phyloP scores from a whole-genome alignment of 1,284 basidiomycete genomes.

The Ustilago trichophora region DNA sequence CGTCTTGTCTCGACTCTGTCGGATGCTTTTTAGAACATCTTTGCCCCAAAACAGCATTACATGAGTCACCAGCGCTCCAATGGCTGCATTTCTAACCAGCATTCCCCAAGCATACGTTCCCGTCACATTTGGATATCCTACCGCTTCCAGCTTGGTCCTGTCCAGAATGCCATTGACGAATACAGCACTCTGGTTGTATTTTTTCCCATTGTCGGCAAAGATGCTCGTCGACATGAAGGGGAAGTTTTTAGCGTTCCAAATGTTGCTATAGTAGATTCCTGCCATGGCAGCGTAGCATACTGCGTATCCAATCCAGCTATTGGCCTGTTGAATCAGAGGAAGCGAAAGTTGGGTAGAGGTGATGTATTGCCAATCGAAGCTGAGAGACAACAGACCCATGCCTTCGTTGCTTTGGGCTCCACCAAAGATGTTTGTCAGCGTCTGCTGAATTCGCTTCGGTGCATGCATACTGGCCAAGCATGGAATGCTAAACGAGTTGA shows the following conservation, averaged over 20 bases:
- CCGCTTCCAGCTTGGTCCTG: constrained; percentile 42
- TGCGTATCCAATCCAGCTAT: constrained; percentile 49
- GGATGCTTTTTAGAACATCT: constrained; percentile 68
- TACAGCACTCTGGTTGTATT: constrained; percentile 69
- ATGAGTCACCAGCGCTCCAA: constrained; percentile 74
- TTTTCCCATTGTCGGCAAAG: constrained; percentile 18
- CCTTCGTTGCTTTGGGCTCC: constrained; percentile 40
- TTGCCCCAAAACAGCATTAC: constrained; percentile 69
- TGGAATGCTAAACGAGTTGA: constrained; percentile 62
- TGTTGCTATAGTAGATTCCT: constrained; percentile 58
- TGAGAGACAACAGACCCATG: constrained; percentile 33
- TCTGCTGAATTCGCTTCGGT: constrained; percentile 4
- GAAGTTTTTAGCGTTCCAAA: constrained; percentile 38
- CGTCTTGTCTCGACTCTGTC: constrained; percentile 69
- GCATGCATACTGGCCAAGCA: constrained; percentile 67
- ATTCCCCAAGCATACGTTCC: constrained; percentile 73
- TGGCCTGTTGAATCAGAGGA: constrained; percentile 61
- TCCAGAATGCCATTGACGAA: constrained; percentile 47
- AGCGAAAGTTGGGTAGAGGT: constrained; percentile 38
- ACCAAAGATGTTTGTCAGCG: constrained; percentile 36
- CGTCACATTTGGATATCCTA: constrained; percentile 57
- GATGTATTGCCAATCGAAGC: constrained; percentile 56
- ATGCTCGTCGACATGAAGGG: constrained; percentile 50
- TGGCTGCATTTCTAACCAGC: constrained; percentile 66
- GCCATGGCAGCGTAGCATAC: constrained; percentile 53